Base-by-base conservation (phyloP, 371 early-diverging fungal species). In the Rhizopus sp. region DNA sequence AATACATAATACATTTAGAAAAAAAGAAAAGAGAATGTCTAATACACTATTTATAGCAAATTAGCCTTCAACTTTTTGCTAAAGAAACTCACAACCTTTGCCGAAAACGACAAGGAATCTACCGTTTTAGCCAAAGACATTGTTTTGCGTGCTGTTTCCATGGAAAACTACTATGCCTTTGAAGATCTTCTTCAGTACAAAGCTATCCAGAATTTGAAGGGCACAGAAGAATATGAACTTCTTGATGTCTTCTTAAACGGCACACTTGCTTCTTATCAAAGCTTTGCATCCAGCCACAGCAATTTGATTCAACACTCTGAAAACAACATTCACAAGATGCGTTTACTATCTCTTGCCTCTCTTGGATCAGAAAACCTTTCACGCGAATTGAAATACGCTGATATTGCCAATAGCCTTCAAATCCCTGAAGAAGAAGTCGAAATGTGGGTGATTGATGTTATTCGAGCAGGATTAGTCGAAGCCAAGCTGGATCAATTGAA, bases 401-500 rank as follows among this genome's bases (percentile, higher is more conserved):
- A 82, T 17, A 87, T 97, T 53, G 87, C 93, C 47, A 75, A 80
- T 48, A 86, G 83, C 6, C 77, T 96, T 48, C 86, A 86, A 59
- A 85, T 96, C 50, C 72, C 79, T 8, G 87, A 85, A 55, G 85
- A 80, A n/a, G 93, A 94, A 39, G 93, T 95, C 6, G 95, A 95
- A 77, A 72, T 93, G 81, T 93, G 93, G 93, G 88, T 94, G 17
- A 94, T 97, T 73, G 93, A 94, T 72, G 87, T 85, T 10, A 94
- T 96, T 56, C 92, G 95, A 32, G 88, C 92, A 35, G 93, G 93
- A 45, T 80, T 97, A 57, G 85, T 95, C n/a, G 94, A 95, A 70
- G 96, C 93, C 63, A 93, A 93, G 75, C 87, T 97, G 77, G 89
- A 96, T 78, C 97, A 96, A 78, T 79, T 95, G 31, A 82, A 85